These are phyloP conservation scores for Trichosporon sp. DNA, from an alignment of 1,284 basidiomycete genomes.

Conservation along the genomic window DNA sequence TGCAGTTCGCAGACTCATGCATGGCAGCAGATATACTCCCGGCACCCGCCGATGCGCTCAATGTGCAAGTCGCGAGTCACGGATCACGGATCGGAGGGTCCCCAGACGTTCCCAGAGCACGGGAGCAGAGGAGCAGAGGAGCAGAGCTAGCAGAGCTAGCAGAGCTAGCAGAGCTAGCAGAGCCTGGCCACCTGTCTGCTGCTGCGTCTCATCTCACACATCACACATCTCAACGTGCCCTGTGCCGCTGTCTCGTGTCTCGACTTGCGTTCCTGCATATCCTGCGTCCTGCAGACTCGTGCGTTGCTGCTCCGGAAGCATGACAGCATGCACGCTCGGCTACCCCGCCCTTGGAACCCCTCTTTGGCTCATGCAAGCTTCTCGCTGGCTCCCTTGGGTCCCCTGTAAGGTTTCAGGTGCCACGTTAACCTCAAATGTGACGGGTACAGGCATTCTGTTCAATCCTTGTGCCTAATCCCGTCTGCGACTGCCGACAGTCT, in stretches of 20 bases:
- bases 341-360: background rate
- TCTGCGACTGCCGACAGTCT: conserved; percentile 19
- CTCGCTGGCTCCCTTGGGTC: background rate
- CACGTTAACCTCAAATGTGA: no score
- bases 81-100: background rate
- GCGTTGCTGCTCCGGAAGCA: conserved; percentile 4
- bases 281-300: background rate
- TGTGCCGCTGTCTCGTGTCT: background rate
- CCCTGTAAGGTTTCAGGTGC: no score
- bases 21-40: background rate
- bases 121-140: no score
- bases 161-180: background rate
- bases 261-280: background rate
- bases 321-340: background rate
- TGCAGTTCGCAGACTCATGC: background rate
- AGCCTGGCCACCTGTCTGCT: background rate
- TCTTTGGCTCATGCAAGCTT: no score
- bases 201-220: background rate
- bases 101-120: background rate
- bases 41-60: background rate
- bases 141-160: no score
- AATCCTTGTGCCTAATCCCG: conserved; percentile 19
- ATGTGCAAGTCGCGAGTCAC: conserved; percentile 2
- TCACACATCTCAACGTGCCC: background rate
- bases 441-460: conserved; percentile 15